Conservation (phyloP, 2,329 filamentous ascomycete genomes). For the Aspergillus uvarum region DNA sequence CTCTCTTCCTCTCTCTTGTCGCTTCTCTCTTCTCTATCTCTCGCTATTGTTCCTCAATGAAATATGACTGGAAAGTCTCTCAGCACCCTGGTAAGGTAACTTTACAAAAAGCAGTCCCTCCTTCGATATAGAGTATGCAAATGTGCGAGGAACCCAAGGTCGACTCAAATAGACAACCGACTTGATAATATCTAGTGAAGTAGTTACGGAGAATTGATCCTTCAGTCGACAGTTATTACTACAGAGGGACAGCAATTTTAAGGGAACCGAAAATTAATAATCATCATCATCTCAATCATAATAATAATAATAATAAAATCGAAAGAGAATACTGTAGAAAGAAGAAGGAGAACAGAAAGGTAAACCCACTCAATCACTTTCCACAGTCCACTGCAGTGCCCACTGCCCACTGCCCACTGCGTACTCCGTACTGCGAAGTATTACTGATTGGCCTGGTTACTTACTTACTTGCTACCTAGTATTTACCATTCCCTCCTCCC, state of each 20-base stretch:
- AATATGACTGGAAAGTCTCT: too few species aligned
- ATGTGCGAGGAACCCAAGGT: background rate
- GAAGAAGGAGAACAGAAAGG: background rate
- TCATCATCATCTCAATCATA: background rate
- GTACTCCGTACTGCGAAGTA: background rate
- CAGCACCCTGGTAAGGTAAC: too few species aligned
- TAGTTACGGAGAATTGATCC: too few species aligned
- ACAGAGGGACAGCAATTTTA: background rate
- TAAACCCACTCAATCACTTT: background rate
- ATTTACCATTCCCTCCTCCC: background rate
- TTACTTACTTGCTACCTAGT: slow-evolving; percentile 7
- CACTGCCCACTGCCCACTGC: background rate
- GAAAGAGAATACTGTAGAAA: background rate
- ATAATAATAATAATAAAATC: background rate
- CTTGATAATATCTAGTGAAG: background rate
- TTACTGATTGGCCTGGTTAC: background rate
- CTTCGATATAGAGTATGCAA: background rate
- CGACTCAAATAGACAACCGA: background rate
- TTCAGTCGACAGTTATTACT: too few species aligned
- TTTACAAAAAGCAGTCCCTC: background rate
- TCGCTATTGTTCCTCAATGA: too few species aligned
- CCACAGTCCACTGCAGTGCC: background rate
- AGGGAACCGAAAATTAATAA: background rate
- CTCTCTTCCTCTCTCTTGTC: background rate
- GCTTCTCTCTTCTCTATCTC: too few species aligned